Evolutionary conservation across 305 asterid genomes (phyloP).

Genomic region (Petunia hybrid): DNA sequence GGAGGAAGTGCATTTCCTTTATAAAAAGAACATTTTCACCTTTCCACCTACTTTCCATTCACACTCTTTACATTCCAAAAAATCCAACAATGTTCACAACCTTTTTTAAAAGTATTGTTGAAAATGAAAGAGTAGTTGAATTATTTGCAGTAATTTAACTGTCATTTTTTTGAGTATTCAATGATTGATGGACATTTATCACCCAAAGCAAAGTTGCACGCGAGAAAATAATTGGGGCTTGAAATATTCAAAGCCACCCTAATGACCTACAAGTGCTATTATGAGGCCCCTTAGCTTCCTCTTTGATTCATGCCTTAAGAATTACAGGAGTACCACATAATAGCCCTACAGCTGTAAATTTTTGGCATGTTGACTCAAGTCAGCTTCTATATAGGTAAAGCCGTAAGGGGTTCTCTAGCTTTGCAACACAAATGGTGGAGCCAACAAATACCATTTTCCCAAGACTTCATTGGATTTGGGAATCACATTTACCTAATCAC

Average conservation of each 20-base stretch:
- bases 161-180: not conserved
- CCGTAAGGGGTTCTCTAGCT: not conserved
- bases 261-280: not conserved
- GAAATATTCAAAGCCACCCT: not conserved
- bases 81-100: not conserved
- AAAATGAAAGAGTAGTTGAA: not conserved
- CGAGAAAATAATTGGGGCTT: not conserved
- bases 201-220: not conserved
- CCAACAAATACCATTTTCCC: slow-evolving; percentile 16
- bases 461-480: not conserved
- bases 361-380: slow-evolving; percentile 18
- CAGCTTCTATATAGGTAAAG: not conserved
- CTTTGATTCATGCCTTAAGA: not conserved
- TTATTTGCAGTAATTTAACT: not conserved
- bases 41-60: no score
- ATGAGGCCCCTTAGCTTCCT: not conserved
- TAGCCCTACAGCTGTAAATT: slow-evolving; percentile 5
- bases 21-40: no score
- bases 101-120: not conserved
- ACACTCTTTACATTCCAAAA: no score
- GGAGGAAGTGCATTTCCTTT: no score
- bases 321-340: no score
- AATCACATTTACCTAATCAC: slow-evolving; percentile 3
- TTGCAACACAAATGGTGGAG: slow-evolving; percentile 19
- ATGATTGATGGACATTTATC: not conserved